Conservation (phyloP, 257 asterid species). For the Solanum pennellii region DNA sequence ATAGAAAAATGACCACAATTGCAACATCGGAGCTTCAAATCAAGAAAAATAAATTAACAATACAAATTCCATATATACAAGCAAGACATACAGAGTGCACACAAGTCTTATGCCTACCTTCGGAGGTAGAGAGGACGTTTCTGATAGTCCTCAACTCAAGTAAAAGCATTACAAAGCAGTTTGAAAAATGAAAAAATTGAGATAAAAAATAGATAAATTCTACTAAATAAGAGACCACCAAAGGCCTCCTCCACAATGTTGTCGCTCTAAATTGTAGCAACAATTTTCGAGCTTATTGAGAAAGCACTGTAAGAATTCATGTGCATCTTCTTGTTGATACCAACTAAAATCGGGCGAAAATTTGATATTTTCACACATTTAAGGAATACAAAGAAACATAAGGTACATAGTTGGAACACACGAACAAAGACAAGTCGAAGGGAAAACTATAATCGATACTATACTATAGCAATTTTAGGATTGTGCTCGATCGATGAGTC, state of each 20-base stretch:
- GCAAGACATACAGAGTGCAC: background rate
- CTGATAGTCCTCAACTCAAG: background rate
- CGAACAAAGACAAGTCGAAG: too few species aligned
- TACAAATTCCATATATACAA: background rate
- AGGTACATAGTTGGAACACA: background rate
- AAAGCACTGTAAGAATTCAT: too few species aligned
- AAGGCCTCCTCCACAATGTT: background rate
- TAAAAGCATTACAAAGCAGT: background rate
- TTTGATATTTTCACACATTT: background rate
- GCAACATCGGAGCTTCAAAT: slow-evolving; percentile 66
- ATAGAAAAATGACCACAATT: slow-evolving; percentile 61
- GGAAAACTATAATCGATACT: too few species aligned
- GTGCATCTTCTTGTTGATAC: too few species aligned
- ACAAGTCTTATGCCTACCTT: background rate
- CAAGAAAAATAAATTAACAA: background rate
- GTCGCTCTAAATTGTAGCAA: background rate
- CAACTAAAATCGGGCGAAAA: too few species aligned
- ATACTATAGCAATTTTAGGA: too few species aligned
- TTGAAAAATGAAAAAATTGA: background rate
- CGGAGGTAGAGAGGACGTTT: background rate
- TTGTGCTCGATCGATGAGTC: too few species aligned
- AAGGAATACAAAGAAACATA: background rate
- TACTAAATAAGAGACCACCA: background rate
- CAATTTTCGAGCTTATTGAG: background rate
- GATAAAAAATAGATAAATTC: too few species aligned